phyloP scores from a whole-genome alignment of 768 basidiomycete species.

The Trametes maxima region DNA sequence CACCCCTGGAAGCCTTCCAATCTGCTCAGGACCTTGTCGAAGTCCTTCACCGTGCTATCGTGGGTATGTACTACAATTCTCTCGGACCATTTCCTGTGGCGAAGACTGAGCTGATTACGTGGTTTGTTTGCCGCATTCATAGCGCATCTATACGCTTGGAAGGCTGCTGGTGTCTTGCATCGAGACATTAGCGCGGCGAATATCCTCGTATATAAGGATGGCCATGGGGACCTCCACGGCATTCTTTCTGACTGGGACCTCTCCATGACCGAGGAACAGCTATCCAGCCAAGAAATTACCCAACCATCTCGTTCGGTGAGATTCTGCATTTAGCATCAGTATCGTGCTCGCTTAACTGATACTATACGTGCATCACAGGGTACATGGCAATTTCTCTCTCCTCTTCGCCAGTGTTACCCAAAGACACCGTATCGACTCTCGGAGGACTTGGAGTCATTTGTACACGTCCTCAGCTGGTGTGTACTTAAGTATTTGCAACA shows the following conservation, averaged over 20 bases:
- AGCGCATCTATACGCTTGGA: constrained; percentile 2
- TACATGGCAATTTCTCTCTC: neutral
- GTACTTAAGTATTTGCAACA: neutral
- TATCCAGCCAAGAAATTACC: neutral
- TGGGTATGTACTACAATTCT: neutral
- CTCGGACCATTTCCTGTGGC: neutral
- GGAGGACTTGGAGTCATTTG: constrained; percentile 9
- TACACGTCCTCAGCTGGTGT: neutral
- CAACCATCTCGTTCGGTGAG: neutral
- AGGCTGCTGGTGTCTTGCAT: constrained; percentile 1
- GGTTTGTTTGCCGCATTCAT: neutral
- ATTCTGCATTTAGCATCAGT: neutral
- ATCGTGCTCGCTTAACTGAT: neutral
- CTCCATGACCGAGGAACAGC: neutral
- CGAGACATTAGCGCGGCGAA: constrained; percentile 8
- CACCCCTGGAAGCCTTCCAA: neutral
- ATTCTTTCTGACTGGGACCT: neutral
- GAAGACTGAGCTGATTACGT: neutral
- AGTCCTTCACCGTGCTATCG: neutral
- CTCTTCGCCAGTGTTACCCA: neutral
- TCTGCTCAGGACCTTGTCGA: neutral
- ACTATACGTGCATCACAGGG: neutral
- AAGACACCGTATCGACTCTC: neutral
- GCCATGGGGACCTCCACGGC: neutral
- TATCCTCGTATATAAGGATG: constrained; percentile 7